phyloP scores from a whole-genome alignment of 2,329 filamentous ascomycete species.

The Penicillium crustosum region DNA sequence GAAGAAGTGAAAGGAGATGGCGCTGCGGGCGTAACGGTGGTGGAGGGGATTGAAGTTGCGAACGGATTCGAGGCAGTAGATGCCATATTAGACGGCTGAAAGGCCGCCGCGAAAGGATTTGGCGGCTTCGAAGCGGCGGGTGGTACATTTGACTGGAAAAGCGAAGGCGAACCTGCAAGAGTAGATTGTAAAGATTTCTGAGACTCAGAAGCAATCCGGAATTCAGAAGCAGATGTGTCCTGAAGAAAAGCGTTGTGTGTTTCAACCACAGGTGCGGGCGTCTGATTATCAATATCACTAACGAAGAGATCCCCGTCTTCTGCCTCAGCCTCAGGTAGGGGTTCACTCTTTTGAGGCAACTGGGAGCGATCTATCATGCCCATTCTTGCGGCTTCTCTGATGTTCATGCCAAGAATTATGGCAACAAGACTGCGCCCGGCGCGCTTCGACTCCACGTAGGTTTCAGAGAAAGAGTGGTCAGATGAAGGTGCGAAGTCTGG shows the following conservation, averaged over 20 bases:
- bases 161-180: constrained; percentile 8
- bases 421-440: constrained; percentile 56
- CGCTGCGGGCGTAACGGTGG: background rate
- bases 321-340: constrained; percentile 27
- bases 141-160: constrained; percentile 4
- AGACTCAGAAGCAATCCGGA: constrained; percentile 20
- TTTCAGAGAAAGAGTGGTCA: constrained; percentile 55
- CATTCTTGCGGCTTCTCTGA: constrained; percentile 51
- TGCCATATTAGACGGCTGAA: background rate
- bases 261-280: constrained; percentile 25
- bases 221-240: constrained; percentile 17
- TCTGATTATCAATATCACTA: constrained; percentile 37
- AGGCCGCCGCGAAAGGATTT: constrained; percentile 15
- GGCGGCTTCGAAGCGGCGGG: background rate
- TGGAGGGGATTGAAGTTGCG: background rate
- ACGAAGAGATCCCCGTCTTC: constrained; percentile 39
- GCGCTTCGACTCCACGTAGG: constrained; percentile 60
- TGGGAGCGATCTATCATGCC: constrained; percentile 51
- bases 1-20: constrained; percentile 5
- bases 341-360: constrained; percentile 29
- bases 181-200: background rate
- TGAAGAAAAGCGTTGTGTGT: constrained; percentile 4
- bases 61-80: constrained; percentile 9
- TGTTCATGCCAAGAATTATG: constrained; percentile 57
- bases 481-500: constrained; percentile 46